Conservation (phyloP, 371 early-diverging fungal species). For the Haplosporangium sp. region DNA sequence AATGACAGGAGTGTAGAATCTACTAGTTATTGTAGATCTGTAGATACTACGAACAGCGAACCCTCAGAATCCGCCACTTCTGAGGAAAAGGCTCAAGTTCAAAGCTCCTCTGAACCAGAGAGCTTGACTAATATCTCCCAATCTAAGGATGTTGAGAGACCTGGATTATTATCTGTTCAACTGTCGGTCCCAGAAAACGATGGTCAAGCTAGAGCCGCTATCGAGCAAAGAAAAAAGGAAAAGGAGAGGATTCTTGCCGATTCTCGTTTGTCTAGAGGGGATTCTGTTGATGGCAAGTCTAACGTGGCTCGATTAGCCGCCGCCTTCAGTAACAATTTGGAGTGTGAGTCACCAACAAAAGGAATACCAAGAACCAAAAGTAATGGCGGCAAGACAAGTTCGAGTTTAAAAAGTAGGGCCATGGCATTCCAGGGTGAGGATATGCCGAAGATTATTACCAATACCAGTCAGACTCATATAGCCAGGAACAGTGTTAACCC, state of each 20-base stretch:
- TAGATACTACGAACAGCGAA: no score
- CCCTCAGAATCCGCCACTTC: no score
- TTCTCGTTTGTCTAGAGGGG: constrained; percentile 8
- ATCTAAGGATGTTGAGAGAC: neutral
- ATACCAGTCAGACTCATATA: neutral
- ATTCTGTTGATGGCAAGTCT: constrained; percentile 4
- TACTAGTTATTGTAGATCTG: no score
- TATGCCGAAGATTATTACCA: neutral
- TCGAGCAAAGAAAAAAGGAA: neutral
- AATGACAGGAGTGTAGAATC: no score
- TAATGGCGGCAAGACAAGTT: neutral
- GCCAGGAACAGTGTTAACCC: neutral
- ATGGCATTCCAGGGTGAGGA: neutral
- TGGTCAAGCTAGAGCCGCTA: neutral
- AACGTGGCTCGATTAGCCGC: constrained; percentile 10
- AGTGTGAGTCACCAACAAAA: neutral
- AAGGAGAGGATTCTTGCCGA: neutral
- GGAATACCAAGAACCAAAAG: neutral
- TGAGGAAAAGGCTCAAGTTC: neutral
- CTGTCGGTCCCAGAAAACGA: neutral
- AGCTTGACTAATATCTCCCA: neutral
- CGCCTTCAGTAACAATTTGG: neutral
- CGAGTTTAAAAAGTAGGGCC: neutral
- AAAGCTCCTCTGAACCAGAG: neutral
- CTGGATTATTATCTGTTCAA: neutral